Conservation (phyloP, 2,329 filamentous ascomycete species). For the Xylogone sp. region DNA sequence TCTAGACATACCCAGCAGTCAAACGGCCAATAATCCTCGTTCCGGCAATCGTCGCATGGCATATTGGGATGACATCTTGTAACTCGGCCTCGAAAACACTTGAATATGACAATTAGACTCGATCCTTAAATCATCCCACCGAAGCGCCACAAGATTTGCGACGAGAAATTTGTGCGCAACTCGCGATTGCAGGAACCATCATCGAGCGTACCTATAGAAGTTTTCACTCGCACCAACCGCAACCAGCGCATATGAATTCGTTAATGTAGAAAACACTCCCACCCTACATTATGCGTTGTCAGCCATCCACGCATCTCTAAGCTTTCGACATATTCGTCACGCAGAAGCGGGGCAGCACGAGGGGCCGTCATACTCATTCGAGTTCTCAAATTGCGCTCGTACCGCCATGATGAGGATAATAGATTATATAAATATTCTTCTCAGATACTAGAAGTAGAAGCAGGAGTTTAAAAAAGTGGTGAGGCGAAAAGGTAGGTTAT, state of each 20-base stretch:
- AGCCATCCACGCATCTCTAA: background rate
- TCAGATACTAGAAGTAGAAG: too few relatives aligned
- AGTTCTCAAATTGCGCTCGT: conserved; percentile 80
- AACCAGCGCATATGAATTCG: conserved; percentile 94
- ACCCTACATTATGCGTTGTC: conserved; percentile 55
- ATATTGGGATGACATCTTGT: conserved; percentile 95
- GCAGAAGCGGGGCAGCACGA: conserved; percentile 5
- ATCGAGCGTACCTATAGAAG: conserved; percentile 74
- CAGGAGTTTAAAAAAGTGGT: background rate
- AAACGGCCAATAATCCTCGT: conserved; percentile 94
- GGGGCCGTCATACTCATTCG: conserved; percentile 68
- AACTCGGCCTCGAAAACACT: conserved; percentile 97
- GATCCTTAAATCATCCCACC: background rate
- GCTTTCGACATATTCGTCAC: background rate
- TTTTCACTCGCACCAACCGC: conserved; percentile 95
- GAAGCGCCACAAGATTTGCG: background rate
- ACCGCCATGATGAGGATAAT: conserved; percentile 54
- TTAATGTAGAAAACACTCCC: conserved; percentile 94
- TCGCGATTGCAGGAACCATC: background rate
- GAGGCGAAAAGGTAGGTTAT: background rate
- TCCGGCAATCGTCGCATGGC: conserved; percentile 92
- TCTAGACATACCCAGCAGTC: conserved; percentile 71
- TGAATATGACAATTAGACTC: background rate
- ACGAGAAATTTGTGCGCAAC: background rate
- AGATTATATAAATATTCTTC: conserved; percentile 1